phyloP scores from a whole-genome alignment of 1,139 yeast genomes.

The Kodamaea fungicola region DNA sequence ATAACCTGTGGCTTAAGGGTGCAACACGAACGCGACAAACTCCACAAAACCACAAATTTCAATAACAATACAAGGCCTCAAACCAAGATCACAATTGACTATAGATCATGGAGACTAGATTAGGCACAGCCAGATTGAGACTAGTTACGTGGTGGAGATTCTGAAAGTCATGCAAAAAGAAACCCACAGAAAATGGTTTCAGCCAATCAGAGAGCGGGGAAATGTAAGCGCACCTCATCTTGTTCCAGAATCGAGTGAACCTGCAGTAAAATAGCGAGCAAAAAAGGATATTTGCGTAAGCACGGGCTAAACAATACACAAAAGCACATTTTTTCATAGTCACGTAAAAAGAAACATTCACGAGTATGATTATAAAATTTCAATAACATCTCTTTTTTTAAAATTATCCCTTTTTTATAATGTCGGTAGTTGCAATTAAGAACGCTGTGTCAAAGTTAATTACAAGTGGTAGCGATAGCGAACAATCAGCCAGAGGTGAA shows the following conservation, averaged over 20 bases:
- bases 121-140: no score
- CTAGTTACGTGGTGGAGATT: no score
- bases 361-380: background rate
- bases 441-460: constrained; percentile 30
- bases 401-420: constrained; percentile 6
- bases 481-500: constrained; percentile 34
- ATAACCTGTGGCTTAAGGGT: no score
- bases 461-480: constrained; percentile 17
- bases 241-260: background rate
- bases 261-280: background rate
- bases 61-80: no score
- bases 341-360: background rate
- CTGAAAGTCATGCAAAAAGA: no score
- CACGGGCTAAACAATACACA: background rate
- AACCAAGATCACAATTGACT: no score
- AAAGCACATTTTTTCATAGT: background rate
- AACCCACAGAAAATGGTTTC: no score
- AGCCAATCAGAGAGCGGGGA: constrained; percentile 3
- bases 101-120: no score
- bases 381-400: no score
- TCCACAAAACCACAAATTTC: no score
- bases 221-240: constrained; percentile 4
- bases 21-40: no score
- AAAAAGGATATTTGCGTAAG: background rate
- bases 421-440: constrained; percentile 42